Conservation (phyloP, 306 rosid species). For the Corylus americana region DNA sequence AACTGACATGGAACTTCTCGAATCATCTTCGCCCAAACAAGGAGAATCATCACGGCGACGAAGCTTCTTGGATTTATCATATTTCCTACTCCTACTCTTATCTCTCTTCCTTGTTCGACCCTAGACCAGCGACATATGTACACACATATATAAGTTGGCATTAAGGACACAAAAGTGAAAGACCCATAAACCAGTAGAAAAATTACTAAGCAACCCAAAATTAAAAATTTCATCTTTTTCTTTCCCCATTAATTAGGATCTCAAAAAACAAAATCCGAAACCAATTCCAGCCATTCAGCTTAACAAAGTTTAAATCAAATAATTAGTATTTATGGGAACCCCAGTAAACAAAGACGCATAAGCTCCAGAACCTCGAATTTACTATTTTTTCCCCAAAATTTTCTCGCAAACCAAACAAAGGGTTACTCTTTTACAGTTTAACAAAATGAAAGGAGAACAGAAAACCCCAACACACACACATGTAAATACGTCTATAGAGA, state of each 20-base stretch:
- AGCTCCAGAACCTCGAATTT: not conserved
- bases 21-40: conserved; percentile 50
- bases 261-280: not conserved
- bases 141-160: conserved; percentile 9
- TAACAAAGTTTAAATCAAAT: not conserved
- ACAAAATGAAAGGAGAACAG: not conserved
- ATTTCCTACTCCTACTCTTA: conserved; percentile 47
- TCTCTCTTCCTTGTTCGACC: conserved; percentile 42
- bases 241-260: not conserved
- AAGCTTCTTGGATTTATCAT: conserved; percentile 63
- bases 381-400: not conserved
- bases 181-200: conserved; percentile 4
- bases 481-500: not conserved
- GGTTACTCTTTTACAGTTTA: not conserved
- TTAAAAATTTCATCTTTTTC: not conserved
- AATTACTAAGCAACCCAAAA: conserved; percentile 19
- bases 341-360: not conserved
- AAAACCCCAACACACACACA: conserved; percentile 19
- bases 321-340: not conserved
- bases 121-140: conserved; percentile 40
- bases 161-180: conserved; percentile 12
- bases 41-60: conserved; percentile 47
- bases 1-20: conserved; percentile 36
- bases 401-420: not conserved
- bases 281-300: not conserved